phyloP scores from a whole-genome alignment of 805 yeast species.

The Saturnispora ahearnii region DNA sequence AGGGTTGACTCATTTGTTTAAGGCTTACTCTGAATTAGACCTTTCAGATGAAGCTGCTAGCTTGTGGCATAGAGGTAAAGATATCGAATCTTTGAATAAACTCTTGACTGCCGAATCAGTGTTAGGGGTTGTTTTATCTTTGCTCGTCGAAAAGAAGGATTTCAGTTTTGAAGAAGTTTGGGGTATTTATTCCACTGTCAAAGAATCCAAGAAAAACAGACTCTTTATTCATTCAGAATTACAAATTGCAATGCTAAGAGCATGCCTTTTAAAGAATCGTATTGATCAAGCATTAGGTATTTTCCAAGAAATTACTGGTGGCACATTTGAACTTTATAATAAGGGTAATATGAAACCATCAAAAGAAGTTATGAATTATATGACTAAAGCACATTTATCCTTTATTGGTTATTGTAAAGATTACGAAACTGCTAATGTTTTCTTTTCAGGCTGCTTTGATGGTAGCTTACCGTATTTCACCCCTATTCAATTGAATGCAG shows the following conservation, averaged over 20 bases:
- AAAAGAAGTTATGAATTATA: slow-evolving; percentile 35
- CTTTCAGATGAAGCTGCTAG: slow-evolving; percentile 52
- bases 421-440: slow-evolving; percentile 57
- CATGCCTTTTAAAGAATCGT: slow-evolving; percentile 55
- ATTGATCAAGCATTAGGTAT: slow-evolving; percentile 53
- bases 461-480: slow-evolving; percentile 64
- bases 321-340: slow-evolving; percentile 30
- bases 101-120: slow-evolving; percentile 54
- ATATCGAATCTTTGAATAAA: slow-evolving; percentile 29
- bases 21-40: slow-evolving; percentile 50
- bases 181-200: slow-evolving; percentile 37
- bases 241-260: slow-evolving; percentile 62
- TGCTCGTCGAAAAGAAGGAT: slow-evolving; percentile 50
- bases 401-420: slow-evolving; percentile 74
- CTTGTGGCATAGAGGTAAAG: slow-evolving; percentile 58
- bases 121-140: slow-evolving; percentile 61
- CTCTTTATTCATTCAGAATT: slow-evolving; percentile 36
- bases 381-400: slow-evolving; percentile 66
- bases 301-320: slow-evolving; percentile 50
- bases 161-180: slow-evolving; percentile 51
- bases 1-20: slow-evolving; percentile 48
- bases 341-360: slow-evolving; percentile 18
- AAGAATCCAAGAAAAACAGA: slow-evolving; percentile 20
- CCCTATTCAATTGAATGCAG: slow-evolving; percentile 61
- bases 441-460: slow-evolving; percentile 62